A percentile compares a stretch with the other conserved stretches of the same genome.
Evolutionary conservation across 495 filamentous ascomycete species (phyloP).

Genomic region (Penicillium cataractarum): DNA sequence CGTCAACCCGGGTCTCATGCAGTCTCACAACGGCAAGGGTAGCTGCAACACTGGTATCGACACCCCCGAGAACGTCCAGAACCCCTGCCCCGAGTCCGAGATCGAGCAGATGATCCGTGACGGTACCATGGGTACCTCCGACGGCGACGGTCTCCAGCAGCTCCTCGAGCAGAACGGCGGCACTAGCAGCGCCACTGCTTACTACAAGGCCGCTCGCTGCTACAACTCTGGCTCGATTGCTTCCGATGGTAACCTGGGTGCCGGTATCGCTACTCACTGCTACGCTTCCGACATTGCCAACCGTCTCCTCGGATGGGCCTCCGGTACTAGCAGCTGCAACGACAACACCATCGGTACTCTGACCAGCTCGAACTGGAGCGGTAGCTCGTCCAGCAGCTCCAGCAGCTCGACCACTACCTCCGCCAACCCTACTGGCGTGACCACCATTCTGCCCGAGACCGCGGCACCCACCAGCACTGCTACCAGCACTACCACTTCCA

Average conservation of each 20-base stretch:
- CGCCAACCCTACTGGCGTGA: constrained; percentile 8
- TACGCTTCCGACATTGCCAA: constrained; percentile 62
- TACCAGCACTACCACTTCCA: constrained; percentile 5
- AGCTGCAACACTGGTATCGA: constrained; percentile 46
- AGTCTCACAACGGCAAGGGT: constrained; percentile 51
- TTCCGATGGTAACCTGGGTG: constrained; percentile 48
- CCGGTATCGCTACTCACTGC: constrained; percentile 56
- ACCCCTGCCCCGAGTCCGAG: constrained; percentile 47
- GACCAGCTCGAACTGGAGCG: constrained; percentile 10
- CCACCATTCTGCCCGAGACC: constrained; percentile 9
- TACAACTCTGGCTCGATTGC: constrained; percentile 62
- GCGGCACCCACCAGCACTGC: constrained; percentile 4
- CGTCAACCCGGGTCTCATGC: constrained; percentile 61
- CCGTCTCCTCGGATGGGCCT: constrained; percentile 55
- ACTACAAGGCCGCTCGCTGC: constrained; percentile 55
- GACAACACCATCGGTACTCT: constrained; percentile 17
- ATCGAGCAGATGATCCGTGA: constrained; percentile 56
- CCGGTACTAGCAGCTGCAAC: constrained; percentile 29
- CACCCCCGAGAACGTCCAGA: constrained; percentile 22
- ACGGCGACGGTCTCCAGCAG: constrained; percentile 48
- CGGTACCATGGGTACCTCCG: constrained; percentile 42
- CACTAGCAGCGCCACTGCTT: constrained; percentile 35
- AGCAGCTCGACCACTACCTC: background rate
- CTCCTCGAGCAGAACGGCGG: constrained; percentile 35
- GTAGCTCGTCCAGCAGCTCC: constrained; percentile 21